These are phyloP conservation scores for Diaporthe velutina DNA, from an alignment of 2,329 filamentous ascomycete species.

Conservation along the genomic window DNA sequence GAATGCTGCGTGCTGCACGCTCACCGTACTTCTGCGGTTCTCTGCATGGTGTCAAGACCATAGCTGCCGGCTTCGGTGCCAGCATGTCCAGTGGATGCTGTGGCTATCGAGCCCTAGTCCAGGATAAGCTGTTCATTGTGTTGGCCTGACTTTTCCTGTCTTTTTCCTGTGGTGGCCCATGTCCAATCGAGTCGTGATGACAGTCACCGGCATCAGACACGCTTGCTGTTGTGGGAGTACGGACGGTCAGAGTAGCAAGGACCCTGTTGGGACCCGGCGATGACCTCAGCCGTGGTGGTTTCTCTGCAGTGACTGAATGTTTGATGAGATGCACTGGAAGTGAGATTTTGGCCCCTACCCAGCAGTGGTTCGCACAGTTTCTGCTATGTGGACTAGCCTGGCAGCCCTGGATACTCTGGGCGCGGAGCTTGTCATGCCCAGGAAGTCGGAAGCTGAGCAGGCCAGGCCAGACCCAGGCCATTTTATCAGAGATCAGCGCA, in stretches of 20 bases:
- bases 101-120: constrained; percentile 13
- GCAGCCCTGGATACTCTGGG: background rate
- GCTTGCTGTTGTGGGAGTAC: constrained; percentile 1
- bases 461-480: background rate
- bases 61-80: constrained; percentile 35
- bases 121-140: background rate
- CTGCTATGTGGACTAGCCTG: background rate
- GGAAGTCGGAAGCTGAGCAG: background rate
- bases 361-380: background rate
- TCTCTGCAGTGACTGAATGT: background rate
- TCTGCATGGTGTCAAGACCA: constrained; percentile 29
- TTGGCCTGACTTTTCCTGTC: background rate
- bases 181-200: constrained; percentile 1
- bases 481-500: constrained; percentile 14
- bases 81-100: constrained; percentile 8
- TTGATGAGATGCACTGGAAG: background rate
- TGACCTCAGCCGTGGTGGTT: constrained; percentile 22
- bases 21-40: constrained; percentile 40
- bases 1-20: constrained; percentile 26
- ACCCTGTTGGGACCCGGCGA: background rate
- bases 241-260: background rate
- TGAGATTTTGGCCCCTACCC: constrained; percentile 22
- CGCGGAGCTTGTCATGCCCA: constrained; percentile 10
- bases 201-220: background rate
- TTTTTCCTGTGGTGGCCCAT: background rate